Evolutionary conservation across 495 filamentous ascomycete species (phyloP).

Genomic region (Lasiosphaeris hirsuta): DNA sequence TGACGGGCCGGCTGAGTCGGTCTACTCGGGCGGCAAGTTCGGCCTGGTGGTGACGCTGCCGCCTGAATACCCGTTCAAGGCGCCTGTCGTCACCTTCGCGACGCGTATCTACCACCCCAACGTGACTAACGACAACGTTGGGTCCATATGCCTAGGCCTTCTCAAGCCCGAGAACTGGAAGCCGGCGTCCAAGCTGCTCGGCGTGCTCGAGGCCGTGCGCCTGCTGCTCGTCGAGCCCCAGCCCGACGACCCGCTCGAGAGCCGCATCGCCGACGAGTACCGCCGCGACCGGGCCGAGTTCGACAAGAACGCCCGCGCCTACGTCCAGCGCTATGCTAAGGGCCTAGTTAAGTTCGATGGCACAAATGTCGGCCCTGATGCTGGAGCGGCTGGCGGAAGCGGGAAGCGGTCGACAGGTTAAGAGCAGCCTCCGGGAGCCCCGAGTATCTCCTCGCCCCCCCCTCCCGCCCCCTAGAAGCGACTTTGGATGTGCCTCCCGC

Average conservation of each 20-base stretch:
- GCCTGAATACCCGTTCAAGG: slow-evolving; percentile 90
- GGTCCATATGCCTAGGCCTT: slow-evolving; percentile 87
- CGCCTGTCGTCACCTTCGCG: slow-evolving; percentile 78
- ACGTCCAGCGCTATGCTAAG: slow-evolving; percentile 74
- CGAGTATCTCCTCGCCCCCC: no score
- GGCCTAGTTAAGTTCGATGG: slow-evolving; percentile 28
- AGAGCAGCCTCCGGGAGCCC: neutral
- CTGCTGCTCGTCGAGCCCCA: slow-evolving; percentile 80
- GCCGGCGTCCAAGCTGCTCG: slow-evolving; percentile 71
- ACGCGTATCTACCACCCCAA: slow-evolving; percentile 99
- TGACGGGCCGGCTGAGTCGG: slow-evolving; percentile 66
- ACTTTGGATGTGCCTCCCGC: no score
- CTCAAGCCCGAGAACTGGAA: slow-evolving; percentile 93
- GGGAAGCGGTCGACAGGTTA: neutral
- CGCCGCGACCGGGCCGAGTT: slow-evolving; percentile 69
- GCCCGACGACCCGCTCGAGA: slow-evolving; percentile 92
- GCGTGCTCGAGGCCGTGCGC: slow-evolving; percentile 76
- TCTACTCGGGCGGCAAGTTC: slow-evolving; percentile 80
- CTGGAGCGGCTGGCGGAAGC: neutral
- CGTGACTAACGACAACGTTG: slow-evolving; percentile 86
- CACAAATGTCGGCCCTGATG: neutral
- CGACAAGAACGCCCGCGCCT: slow-evolving; percentile 78
- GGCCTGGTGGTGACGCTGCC: slow-evolving; percentile 73
- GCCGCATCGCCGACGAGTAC: slow-evolving; percentile 80
- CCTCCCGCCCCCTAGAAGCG: no score